Evolutionary conservation across 768 basidiomycete genomes (phyloP), one percentile per base, ranked within the genome.

Genomic region (Tephrocybe rancida): DNA sequence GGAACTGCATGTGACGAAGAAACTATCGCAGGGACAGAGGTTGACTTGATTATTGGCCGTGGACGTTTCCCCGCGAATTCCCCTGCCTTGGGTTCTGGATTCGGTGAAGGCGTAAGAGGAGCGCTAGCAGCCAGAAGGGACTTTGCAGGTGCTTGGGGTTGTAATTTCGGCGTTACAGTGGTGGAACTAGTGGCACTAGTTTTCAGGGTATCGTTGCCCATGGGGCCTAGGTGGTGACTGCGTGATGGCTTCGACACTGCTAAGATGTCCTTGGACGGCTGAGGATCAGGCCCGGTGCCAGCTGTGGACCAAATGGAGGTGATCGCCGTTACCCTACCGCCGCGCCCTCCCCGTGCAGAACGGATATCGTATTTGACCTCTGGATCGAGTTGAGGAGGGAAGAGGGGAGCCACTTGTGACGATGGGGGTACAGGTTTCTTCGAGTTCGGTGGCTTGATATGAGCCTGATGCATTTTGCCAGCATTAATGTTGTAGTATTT

Each of bases 1-100:
- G 90, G 90, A 3, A 76, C 78, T 11, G 90, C 90, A 56, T 85
- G 81, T 0, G 88, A 90, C 0, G 87, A 86, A 0, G 87, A 88
- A 5, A 92, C 58, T 19, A 84, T 65, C 0, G 87, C 87, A 18
- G 87, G 87, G 1, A 86, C 85, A 11, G 84, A 86, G 18, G 82
- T 66, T n/a, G 84, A 80, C 63, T 90, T 88, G 58, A 77, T 72
- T 34, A 79, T 59, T 14, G 75, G 70, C 46, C 70, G 71, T 30
- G 73, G 61, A 34, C 61, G 64, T 58, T 63, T 71, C 38, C 59
- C 57, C 38, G 25, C 49, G 44, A 46, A 48, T 11, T 61, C 60
- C 19, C 50, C 55, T 27, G 55, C 35, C 37, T 56, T 62, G 42
- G 55, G 27, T 22, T 55, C 57, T 11, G 54, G 42, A 29, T 56